phyloP scores from a whole-genome alignment of 345 rosid genomes.

The Eucalyptus viminalis region DNA sequence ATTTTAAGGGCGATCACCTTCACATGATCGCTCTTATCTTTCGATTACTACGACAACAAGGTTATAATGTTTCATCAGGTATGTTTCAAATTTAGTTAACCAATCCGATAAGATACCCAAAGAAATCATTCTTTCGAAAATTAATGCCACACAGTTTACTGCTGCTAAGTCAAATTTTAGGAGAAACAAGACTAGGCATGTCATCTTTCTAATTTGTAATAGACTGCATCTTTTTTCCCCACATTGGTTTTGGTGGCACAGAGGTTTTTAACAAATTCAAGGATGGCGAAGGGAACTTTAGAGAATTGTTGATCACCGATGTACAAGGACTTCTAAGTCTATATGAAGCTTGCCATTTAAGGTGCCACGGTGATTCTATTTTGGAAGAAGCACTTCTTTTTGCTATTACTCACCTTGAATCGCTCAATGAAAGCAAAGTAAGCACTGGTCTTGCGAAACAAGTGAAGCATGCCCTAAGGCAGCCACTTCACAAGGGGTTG shows the following conservation, averaged over 20 bases:
- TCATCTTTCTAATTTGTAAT: neutral
- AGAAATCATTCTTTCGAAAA: too few relatives aligned
- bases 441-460: neutral
- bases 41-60: neutral
- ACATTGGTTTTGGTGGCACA: neutral
- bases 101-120: too few relatives aligned
- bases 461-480: neutral
- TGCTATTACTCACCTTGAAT: neutral
- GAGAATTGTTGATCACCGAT: neutral
- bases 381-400: neutral
- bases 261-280: neutral
- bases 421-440: neutral
- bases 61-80: neutral
- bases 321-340: neutral
- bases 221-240: neutral
- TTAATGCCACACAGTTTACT: too few relatives aligned
- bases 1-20: neutral
- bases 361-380: neutral
- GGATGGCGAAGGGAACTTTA: neutral
- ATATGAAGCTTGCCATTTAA: neutral
- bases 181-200: neutral
- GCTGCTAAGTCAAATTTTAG: too few relatives aligned
- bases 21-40: neutral
- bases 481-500: neutral
- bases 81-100: neutral